phyloP scores from a whole-genome alignment of 225 moss, liverwort and hornwort genomes.

The Bryum argenteum region DNA sequence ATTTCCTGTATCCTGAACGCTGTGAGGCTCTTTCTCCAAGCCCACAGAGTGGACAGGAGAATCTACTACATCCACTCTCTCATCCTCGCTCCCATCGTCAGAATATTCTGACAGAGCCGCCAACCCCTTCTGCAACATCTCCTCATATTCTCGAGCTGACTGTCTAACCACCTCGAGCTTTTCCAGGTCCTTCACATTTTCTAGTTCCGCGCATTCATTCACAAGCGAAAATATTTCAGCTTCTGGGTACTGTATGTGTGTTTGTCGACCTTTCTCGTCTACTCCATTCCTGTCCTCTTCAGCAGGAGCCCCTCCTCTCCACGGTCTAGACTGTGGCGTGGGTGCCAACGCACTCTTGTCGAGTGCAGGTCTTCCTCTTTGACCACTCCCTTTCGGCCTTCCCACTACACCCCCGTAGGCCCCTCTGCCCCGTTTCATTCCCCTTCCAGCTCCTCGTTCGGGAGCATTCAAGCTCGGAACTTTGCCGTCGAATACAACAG shows the following conservation, averaged over 20 bases:
- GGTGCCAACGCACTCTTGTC: conserved; percentile 16
- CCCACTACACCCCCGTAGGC: not conserved
- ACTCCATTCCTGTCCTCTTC: conserved; percentile 22
- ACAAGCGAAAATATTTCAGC: conserved; percentile 4
- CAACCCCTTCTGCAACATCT: conserved; percentile 21
- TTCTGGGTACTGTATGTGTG: conserved; percentile 17
- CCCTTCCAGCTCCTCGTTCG: conserved; percentile 39
- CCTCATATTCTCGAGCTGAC: conserved; percentile 17
- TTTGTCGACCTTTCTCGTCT: conserved; percentile 18
- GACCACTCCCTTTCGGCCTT: conserved; percentile 37
- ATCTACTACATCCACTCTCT: conserved; percentile 28
- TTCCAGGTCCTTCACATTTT: conserved; percentile 25
- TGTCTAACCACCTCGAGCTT: conserved; percentile 20
- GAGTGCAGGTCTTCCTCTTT: conserved; percentile 34
- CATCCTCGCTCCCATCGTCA: conserved; percentile 37
- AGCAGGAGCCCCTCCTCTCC: not conserved
- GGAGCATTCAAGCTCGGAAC: conserved; percentile 17
- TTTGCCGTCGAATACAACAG: conserved; percentile 17
- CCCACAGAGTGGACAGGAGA: conserved; percentile 31
- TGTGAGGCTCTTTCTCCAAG: conserved; percentile 33
- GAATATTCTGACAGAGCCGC: conserved; percentile 18
- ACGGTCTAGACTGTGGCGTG: not conserved
- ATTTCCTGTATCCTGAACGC: conserved; percentile 30
- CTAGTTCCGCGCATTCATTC: conserved; percentile 16
- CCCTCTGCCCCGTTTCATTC: conserved; percentile 32